A percentile compares a stretch with the other conserved stretches of the same genome.
Evolutionary conservation across 257 asterid genomes (phyloP).

Genomic region (Ajuga chamaepitys): DNA sequence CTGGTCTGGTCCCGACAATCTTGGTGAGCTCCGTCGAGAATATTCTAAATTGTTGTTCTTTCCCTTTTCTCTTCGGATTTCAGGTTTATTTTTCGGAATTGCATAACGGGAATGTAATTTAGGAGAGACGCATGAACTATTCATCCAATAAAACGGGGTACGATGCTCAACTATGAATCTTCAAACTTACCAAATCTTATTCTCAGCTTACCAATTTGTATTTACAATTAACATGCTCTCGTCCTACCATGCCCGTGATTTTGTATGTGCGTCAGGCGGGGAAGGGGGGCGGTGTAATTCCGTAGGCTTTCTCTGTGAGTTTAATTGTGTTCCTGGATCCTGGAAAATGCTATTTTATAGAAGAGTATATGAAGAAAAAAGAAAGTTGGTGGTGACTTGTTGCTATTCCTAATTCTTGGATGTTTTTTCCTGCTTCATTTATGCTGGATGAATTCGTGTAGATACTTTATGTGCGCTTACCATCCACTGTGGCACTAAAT

Average conservation of each 20-base stretch:
- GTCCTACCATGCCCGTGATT: no score
- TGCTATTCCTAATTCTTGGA: background rate
- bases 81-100: background rate
- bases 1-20: no score
- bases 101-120: background rate
- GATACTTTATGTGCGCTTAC: background rate
- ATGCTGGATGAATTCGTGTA: background rate
- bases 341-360: background rate
- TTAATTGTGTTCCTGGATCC: background rate
- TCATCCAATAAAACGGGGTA: constrained; percentile 13
- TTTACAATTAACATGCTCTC: no score
- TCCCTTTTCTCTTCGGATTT: background rate
- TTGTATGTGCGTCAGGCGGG: no score
- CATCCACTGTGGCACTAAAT: background rate
- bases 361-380: no score
- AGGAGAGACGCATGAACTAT: background rate
- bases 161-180: constrained; percentile 1
- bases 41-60: background rate
- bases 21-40: no score
- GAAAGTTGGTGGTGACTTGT: background rate
- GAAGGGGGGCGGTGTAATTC: background rate
- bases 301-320: background rate
- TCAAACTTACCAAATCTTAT: background rate
- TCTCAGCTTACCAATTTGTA: background rate
- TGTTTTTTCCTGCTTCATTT: background rate